Evolutionary conservation across 1,284 basidiomycete genomes (phyloP).

Genomic region (Thecaphora thlaspeos): DNA sequence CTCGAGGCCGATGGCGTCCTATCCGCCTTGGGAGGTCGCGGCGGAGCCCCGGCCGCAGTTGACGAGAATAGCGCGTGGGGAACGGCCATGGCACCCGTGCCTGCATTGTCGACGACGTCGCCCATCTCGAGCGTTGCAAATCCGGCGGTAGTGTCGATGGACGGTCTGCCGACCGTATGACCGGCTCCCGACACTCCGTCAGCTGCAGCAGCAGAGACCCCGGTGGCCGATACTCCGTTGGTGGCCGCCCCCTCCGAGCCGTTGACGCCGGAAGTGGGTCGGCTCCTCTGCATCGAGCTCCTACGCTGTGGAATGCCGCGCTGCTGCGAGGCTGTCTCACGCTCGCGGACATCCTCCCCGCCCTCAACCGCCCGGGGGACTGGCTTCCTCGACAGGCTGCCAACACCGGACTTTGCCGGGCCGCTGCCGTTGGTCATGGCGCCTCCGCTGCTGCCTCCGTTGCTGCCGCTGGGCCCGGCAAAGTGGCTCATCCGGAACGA

Average conservation of each 20-base stretch:
- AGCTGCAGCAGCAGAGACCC: background rate
- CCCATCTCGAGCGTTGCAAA: constrained; percentile 10
- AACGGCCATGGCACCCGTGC: background rate
- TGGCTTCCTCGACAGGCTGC: constrained; percentile 21
- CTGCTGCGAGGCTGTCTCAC: constrained; percentile 1
- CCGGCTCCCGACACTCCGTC: background rate
- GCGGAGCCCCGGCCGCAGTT: constrained; percentile 8
- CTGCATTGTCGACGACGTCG: background rate
- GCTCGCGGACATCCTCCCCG: background rate
- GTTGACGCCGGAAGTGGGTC: background rate
- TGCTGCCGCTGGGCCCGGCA: background rate
- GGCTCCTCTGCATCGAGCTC: constrained; percentile 21
- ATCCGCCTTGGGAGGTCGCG: constrained; percentile 23
- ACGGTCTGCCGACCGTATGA: background rate
- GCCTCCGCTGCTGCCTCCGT: no score
- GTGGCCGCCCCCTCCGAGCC: background rate
- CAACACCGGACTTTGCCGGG: constrained; percentile 4
- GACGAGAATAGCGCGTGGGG: background rate
- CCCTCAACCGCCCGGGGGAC: constrained; percentile 6
- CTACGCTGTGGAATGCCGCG: constrained; percentile 29
- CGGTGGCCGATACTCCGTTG: background rate
- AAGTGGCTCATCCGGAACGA: constrained; percentile 31
- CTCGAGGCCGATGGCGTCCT: constrained; percentile 18
- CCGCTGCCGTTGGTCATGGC: background rate
- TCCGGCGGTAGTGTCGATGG: constrained; percentile 10